Evolutionary conservation across 2,329 filamentous ascomycete genomes (phyloP), one percentile per base, ranked within the genome.

Genomic region (Stemphylium lycopersici): DNA sequence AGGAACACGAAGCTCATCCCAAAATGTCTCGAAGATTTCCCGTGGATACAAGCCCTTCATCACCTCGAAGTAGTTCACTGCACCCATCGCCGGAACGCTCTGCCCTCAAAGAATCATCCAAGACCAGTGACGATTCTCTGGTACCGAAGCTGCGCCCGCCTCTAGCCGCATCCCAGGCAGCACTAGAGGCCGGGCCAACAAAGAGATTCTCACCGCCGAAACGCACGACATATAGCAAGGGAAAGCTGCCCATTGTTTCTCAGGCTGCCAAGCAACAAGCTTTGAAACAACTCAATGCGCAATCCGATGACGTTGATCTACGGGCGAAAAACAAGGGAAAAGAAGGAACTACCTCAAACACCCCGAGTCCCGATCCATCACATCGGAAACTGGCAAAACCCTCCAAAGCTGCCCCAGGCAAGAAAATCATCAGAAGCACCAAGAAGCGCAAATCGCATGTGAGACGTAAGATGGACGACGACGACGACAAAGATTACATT

Each of bases 181-280:
- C 34, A 13, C n/a, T 12, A 18, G 24, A 22, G 38, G 22, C 10
- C 11, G 24, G 29, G 24, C 3, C 22, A 11, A 33, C 18, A 20
- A 34, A 37, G 18, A 26, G 29, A 13, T 11, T 13, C 13, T 37
- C 22, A 13, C 18, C 34, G 16, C 18, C 32, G 33, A 58, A 55
- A 32, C 47, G 26, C 26, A 32, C 32, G 15, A 36, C 36, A n/a
- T 24, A 22, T 18, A 18, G 40, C 38, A 63, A 58, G 8, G 62
- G 62, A 26, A 67, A 65, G 26, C 32, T 66, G 34, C 57, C 56
- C 12, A 59, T 39, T 16, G 44, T 67, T 6, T 62, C 64, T 10
- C 51, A 56, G 18, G 51, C 45, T 3, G 47, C 48, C 18, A 68
- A 65, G 26, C 39, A 50, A 7, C 59, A 52, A 11, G 51, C 49